phyloP scores from a whole-genome alignment of 495 filamentous ascomycete species.

The Aspergillus affinis region DNA sequence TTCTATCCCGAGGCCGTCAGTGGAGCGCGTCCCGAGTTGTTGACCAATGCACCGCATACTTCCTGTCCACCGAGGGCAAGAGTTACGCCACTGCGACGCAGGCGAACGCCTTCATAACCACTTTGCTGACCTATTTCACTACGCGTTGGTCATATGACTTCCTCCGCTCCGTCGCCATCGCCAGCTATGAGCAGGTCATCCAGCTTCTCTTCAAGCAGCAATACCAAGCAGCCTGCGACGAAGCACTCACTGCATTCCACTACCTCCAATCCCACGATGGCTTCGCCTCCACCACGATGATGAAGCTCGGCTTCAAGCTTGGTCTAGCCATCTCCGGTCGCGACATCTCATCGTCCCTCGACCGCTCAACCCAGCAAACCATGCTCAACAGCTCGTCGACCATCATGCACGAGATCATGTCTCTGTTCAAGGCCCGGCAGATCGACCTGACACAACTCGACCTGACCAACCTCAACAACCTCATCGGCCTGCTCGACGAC shows the following conservation, averaged over 20 bases:
- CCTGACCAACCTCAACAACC: slow-evolving; percentile 32
- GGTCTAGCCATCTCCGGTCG: slow-evolving; percentile 21
- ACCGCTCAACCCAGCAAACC: slow-evolving; percentile 4
- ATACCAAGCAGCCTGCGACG: slow-evolving; percentile 29
- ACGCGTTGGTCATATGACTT: slow-evolving; percentile 34
- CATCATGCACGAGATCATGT: slow-evolving; percentile 20
- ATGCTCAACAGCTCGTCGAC: slow-evolving; percentile 16
- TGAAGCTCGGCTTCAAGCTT: slow-evolving; percentile 23
- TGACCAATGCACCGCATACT: slow-evolving; percentile 27
- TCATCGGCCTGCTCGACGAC: slow-evolving; percentile 37
- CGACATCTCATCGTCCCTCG: slow-evolving; percentile 9
- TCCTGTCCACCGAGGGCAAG: slow-evolving; percentile 31
- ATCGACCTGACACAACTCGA: slow-evolving; percentile 30
- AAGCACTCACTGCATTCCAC: slow-evolving; percentile 31
- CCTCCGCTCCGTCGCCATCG: slow-evolving; percentile 39
- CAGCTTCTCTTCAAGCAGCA: slow-evolving; percentile 27
- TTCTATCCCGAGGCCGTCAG: slow-evolving; percentile 28
- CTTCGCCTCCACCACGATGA: slow-evolving; percentile 11
- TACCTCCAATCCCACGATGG: slow-evolving; percentile 21
- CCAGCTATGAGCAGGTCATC: slow-evolving; percentile 30
- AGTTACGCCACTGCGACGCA: slow-evolving; percentile 24
- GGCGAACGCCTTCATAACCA: slow-evolving; percentile 29
- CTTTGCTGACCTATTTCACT: slow-evolving; percentile 33
- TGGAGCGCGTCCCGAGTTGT: slow-evolving; percentile 23
- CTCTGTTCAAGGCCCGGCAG: slow-evolving; percentile 16